These are phyloP conservation scores for Halteria grandinella DNA, from an alignment of 73 alveolate genomes.

Conservation along the genomic window DNA sequence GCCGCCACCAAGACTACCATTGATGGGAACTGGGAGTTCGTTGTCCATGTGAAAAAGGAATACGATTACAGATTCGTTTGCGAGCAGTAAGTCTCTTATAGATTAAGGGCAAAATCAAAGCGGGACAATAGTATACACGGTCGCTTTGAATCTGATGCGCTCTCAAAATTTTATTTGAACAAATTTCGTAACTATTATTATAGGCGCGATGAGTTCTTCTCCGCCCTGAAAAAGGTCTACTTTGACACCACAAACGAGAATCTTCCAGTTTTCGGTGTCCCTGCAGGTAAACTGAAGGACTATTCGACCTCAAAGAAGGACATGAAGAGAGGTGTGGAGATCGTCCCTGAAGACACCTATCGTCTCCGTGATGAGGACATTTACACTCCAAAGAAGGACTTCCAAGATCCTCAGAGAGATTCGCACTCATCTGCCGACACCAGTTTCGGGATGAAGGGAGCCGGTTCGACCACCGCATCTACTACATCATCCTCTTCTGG, in stretches of 20 bases:
- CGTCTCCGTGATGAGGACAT: conserved; percentile 46
- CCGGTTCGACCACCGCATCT: no score
- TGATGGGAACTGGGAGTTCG: conserved; percentile 45
- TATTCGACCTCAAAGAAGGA: conserved; percentile 56
- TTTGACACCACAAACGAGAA: conserved; percentile 35
- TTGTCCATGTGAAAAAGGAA: conserved; percentile 59
- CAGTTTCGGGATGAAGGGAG: no score
- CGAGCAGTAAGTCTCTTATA: conserved; percentile 20
- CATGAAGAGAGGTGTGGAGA: conserved; percentile 57
- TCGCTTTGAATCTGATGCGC: no score
- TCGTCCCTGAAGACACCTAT: conserved; percentile 58
- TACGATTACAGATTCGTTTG: conserved; percentile 61
- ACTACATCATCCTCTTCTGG: no score
- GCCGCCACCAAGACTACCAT: conserved; percentile 59
- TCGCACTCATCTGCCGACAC: no score
- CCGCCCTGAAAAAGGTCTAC: conserved; percentile 39
- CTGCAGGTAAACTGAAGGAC: conserved; percentile 44
- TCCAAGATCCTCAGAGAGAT: no score
- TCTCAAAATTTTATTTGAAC: no score
- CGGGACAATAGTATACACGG: no score
- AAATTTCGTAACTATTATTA: background rate
- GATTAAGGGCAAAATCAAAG: background rate
- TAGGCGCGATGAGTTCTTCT: conserved; percentile 57
- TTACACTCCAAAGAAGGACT: conserved; percentile 10
- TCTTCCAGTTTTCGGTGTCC: conserved; percentile 64